phyloP scores from a whole-genome alignment of 2,329 filamentous ascomycete genomes.

The Neonectria hederae region DNA sequence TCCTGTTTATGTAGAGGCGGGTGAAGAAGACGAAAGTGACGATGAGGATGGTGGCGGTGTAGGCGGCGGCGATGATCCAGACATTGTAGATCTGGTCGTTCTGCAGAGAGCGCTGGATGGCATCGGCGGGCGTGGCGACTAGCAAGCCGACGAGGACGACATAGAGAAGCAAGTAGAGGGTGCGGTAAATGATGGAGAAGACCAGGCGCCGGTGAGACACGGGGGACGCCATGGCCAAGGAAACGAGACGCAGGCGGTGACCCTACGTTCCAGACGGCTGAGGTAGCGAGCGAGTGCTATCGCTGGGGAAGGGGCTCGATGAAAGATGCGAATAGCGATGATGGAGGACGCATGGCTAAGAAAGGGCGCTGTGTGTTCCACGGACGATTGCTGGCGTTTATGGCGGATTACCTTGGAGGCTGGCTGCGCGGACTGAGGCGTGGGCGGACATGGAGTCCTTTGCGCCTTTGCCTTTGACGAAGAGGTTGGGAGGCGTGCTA shows the following conservation, averaged over 20 bases:
- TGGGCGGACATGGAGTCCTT: constrained; percentile 25
- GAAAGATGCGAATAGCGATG: constrained; percentile 18
- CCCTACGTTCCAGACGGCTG: neutral
- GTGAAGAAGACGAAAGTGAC: constrained; percentile 81
- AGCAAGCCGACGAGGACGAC: constrained; percentile 77
- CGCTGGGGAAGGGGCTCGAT: constrained; percentile 26
- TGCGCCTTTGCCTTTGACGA: constrained; percentile 1
- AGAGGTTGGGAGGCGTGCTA: constrained; percentile 30
- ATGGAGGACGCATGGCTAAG: constrained; percentile 43
- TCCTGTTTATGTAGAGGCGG: constrained; percentile 87
- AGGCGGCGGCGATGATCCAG: constrained; percentile 80
- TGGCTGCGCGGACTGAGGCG: constrained; percentile 35
- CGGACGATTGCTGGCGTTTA: constrained; percentile 28
- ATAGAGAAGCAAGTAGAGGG: constrained; percentile 79
- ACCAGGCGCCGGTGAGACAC: constrained; percentile 62
- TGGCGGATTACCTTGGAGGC: constrained; percentile 30
- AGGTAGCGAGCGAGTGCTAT: neutral
- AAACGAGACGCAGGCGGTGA: neutral
- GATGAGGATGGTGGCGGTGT: constrained; percentile 76
- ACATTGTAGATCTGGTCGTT: constrained; percentile 79
- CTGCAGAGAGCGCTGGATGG: constrained; percentile 78
- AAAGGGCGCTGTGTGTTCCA: constrained; percentile 26
- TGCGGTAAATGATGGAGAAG: constrained; percentile 83
- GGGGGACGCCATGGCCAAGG: constrained; percentile 38
- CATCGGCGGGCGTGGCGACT: constrained; percentile 81